A percentile compares a stretch with the other conserved stretches of the same genome.
Conservation (phyloP, 305 asterid species). For the Fraxinus nigra region DNA sequence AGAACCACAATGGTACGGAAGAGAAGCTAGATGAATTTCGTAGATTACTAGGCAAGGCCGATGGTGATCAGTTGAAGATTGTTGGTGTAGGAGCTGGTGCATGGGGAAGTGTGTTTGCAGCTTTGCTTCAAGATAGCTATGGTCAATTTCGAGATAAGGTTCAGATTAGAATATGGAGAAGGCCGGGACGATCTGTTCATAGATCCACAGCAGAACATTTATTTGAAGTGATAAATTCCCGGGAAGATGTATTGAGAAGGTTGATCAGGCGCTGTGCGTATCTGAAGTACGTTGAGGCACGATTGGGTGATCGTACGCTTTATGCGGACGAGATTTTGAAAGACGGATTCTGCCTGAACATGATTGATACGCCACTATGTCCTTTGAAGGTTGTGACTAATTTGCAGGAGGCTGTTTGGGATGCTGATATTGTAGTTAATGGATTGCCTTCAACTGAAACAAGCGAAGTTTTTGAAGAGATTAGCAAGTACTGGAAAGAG, state of each 20-base stretch:
- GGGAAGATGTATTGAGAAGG: slow-evolving; percentile 80
- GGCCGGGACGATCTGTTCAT: slow-evolving; percentile 62
- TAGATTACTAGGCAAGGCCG: slow-evolving; percentile 42
- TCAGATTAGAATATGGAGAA: slow-evolving; percentile 72
- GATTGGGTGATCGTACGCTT: slow-evolving; percentile 76
- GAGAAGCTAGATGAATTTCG: slow-evolving; percentile 67
- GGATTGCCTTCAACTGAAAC: slow-evolving; percentile 94
- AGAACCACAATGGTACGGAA: slow-evolving; percentile 37
- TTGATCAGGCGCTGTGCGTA: slow-evolving; percentile 85
- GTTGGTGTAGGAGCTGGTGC: slow-evolving; percentile 81
- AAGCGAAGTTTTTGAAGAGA: slow-evolving; percentile 69
- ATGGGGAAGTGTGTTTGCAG: slow-evolving; percentile 75
- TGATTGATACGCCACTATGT: slow-evolving; percentile 86
- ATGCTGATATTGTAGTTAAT: slow-evolving; percentile 78
- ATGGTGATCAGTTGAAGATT: slow-evolving; percentile 56
- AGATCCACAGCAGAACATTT: slow-evolving; percentile 70
- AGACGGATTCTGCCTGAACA: slow-evolving; percentile 85
- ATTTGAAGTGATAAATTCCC: slow-evolving; percentile 81
- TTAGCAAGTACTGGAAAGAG: slow-evolving; percentile 82
- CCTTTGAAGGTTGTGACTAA: slow-evolving; percentile 88
- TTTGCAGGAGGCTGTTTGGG: slow-evolving; percentile 97
- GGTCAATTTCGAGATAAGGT: slow-evolving; percentile 67
- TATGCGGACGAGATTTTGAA: slow-evolving; percentile 84
- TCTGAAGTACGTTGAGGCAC: slow-evolving; percentile 77
- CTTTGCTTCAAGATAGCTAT: slow-evolving; percentile 63